A percentile compares a stretch with the other conserved stretches of the same genome.
Conservation (phyloP, 164 flowering plant genomes). For the Liriodendron chinense region DNA sequence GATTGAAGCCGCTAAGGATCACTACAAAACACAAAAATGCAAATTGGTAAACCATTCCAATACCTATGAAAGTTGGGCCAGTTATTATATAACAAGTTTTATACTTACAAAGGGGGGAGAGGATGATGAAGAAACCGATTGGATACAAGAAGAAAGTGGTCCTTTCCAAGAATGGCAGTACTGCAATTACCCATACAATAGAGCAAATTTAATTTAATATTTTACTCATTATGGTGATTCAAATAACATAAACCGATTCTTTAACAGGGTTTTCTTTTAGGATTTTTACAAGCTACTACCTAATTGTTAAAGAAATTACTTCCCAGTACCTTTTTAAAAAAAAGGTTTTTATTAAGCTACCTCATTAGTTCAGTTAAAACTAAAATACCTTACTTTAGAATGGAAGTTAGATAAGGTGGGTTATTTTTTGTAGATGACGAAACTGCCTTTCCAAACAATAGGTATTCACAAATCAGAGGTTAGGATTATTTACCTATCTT, state of each 20-base stretch:
- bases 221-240: neutral
- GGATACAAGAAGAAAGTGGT: constrained; percentile 97
- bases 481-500: no score
- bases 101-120: constrained; percentile 81
- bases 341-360: no score
- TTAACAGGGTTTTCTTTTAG: no score
- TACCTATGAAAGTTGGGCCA: neutral
- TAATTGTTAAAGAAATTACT: no score
- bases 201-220: neutral
- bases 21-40: constrained; percentile 45
- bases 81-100: neutral
- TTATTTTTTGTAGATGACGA: no score
- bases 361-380: no score
- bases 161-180: constrained; percentile 88
- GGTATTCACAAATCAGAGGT: no score
- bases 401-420: no score
- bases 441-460: no score
- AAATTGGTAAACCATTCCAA: neutral
- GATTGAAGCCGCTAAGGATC: constrained; percentile 86
- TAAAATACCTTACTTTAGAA: no score
- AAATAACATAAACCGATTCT: neutral
- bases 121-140: constrained; percentile 75
- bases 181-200: constrained; percentile 39
- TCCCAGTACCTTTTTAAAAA: no score
- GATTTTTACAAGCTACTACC: no score